A percentile compares a stretch with the other conserved stretches of the same genome.
Evolutionary conservation across 345 rosid genomes (phyloP).

Genomic region (Hevea brasiliensis): DNA sequence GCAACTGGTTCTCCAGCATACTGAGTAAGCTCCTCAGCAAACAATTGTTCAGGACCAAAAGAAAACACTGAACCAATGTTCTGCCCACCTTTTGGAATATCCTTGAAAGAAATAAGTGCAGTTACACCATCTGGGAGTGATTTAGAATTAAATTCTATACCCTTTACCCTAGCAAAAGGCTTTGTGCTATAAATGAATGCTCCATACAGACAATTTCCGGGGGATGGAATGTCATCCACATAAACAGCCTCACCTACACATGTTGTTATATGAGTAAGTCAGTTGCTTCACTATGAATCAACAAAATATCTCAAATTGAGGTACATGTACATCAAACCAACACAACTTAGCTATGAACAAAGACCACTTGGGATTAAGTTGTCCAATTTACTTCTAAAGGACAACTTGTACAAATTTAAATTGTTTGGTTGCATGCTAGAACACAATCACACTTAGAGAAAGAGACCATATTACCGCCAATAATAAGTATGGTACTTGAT

Average conservation of each 20-base stretch:
- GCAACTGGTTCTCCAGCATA: constrained; percentile 75
- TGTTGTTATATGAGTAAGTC: constrained; percentile 26
- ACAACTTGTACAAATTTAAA: too few relatives aligned
- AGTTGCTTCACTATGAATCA: too few relatives aligned
- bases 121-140: constrained; percentile 43
- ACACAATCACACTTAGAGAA: too few relatives aligned
- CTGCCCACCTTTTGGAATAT: constrained; percentile 67
- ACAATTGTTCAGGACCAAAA: constrained; percentile 57
- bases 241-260: constrained; percentile 81
- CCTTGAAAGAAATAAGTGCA: constrained; percentile 56
- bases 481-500: too few relatives aligned
- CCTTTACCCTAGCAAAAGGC: constrained; percentile 63
- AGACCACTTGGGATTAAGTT: too few relatives aligned
- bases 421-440: too few relatives aligned
- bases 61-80: constrained; percentile 75
- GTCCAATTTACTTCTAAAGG: too few relatives aligned
- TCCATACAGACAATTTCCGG: constrained; percentile 65
- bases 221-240: constrained; percentile 93
- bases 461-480: too few relatives aligned
- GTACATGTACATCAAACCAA: not conserved
- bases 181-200: constrained; percentile 78
- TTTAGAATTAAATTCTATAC: constrained; percentile 42
- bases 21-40: constrained; percentile 60
- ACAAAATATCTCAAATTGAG: not conserved
- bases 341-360: not conserved